Conservation (phyloP, 2,329 filamentous ascomycete genomes). For the Ustulina deusta region DNA sequence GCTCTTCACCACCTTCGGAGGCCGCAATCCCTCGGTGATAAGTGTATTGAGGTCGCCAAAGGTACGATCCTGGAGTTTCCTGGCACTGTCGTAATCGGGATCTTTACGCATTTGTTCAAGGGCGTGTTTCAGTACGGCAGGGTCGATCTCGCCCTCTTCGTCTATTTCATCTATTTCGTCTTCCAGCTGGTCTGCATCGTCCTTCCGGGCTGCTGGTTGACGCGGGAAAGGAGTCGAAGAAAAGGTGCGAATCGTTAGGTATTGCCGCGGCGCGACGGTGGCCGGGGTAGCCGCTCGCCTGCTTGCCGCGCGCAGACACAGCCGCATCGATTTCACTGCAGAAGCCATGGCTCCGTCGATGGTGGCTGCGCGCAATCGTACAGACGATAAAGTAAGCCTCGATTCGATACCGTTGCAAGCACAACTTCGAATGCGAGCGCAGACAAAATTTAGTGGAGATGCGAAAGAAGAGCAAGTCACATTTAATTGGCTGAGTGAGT, state of each 20-base stretch:
- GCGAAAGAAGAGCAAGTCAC: slow-evolving; percentile 1
- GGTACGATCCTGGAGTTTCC: slow-evolving; percentile 35
- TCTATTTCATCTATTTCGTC: slow-evolving; percentile 32
- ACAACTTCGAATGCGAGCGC: slow-evolving; percentile 25
- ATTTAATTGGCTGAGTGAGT: slow-evolving; percentile 23
- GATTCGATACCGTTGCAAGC: slow-evolving; percentile 23
- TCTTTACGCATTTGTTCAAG: neutral
- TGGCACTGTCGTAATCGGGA: slow-evolving; percentile 23
- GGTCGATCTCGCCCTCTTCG: slow-evolving; percentile 30
- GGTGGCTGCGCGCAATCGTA: slow-evolving; percentile 33
- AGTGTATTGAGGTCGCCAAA: slow-evolving; percentile 13
- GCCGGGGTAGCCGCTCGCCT: slow-evolving; percentile 44
- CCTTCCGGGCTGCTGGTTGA: slow-evolving; percentile 40
- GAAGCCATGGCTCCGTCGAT: slow-evolving; percentile 55
- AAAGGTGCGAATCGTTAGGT: slow-evolving; percentile 47
- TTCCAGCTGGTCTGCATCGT: slow-evolving; percentile 41
- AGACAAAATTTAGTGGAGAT: slow-evolving; percentile 40
- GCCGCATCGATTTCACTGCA: slow-evolving; percentile 56
- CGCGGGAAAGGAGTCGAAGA: slow-evolving; percentile 46
- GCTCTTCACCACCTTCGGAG: slow-evolving; percentile 9
- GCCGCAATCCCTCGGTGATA: slow-evolving; percentile 15
- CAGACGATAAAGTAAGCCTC: slow-evolving; percentile 28
- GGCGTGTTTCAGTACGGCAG: neutral
- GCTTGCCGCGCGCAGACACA: slow-evolving; percentile 53
- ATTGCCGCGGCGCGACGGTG: slow-evolving; percentile 40